phyloP scores from a whole-genome alignment of 1,284 basidiomycete genomes.

The Gomphus sp. region DNA sequence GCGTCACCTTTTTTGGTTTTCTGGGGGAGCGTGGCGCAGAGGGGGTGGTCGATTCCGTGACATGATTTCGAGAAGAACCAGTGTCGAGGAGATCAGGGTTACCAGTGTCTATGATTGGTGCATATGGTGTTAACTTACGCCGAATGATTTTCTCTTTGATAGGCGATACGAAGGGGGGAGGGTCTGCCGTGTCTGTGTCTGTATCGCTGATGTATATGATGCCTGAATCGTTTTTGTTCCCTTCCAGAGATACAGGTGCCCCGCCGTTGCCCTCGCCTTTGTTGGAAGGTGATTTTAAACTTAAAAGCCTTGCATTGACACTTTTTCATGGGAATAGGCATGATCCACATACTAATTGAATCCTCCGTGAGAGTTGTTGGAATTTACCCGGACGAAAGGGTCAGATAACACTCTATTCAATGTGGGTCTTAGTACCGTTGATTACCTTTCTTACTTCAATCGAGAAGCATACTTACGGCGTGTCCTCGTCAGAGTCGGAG shows the following conservation, averaged over 20 bases:
- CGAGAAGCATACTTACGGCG: neutral
- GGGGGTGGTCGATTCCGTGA: neutral
- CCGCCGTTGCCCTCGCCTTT: neutral
- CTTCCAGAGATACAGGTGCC: neutral
- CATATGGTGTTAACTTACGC: neutral
- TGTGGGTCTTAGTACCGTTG: neutral
- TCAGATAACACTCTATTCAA: neutral
- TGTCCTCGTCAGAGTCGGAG: slow-evolving; percentile 7
- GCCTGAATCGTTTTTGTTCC: neutral
- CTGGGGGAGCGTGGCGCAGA: neutral
- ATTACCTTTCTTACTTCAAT: neutral
- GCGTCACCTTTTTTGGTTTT: neutral
- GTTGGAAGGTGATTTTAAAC: neutral
- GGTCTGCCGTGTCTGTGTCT: neutral
- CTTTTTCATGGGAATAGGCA: neutral
- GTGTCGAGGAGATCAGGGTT: neutral
- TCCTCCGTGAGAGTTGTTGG: neutral
- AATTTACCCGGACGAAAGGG: neutral
- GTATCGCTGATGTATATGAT: neutral
- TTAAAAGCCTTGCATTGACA: neutral
- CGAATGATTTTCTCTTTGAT: neutral
- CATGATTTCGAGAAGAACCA: neutral
- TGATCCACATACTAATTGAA: neutral
- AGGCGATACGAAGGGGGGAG: neutral
- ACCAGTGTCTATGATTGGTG: neutral